Evolutionary conservation across 768 basidiomycete genomes (phyloP).

Genomic region (Phanerodontia chrysosporium): DNA sequence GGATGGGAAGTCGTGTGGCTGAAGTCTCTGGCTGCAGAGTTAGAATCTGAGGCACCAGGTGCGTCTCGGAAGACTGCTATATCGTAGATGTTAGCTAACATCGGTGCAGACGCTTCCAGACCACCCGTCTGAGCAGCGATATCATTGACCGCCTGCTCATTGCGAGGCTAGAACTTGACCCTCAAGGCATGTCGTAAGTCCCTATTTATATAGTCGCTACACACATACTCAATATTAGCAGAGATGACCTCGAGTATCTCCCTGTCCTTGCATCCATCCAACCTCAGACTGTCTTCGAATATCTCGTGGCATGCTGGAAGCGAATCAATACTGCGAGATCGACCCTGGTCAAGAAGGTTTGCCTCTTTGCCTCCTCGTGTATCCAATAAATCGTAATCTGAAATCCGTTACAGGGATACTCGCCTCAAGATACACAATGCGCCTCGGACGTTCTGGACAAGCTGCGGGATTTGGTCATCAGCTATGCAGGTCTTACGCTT

Average conservation of each 20-base stretch:
- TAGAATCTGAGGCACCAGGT: constrained; percentile 57
- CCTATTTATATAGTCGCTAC: no score
- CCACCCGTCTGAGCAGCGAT: constrained; percentile 47
- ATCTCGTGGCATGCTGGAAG: constrained; percentile 89
- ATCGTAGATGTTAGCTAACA: not conserved
- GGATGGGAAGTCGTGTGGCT: constrained; percentile 79
- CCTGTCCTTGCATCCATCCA: constrained; percentile 76
- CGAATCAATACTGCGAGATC: constrained; percentile 58
- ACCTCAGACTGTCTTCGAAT: constrained; percentile 81
- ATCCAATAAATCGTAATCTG: not conserved
- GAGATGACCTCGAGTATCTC: constrained; percentile 72
- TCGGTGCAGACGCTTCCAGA: constrained; percentile 23
- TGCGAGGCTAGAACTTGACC: constrained; percentile 76
- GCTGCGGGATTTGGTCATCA: constrained; percentile 77
- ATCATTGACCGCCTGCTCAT: constrained; percentile 79
- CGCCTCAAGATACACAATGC: constrained; percentile 55
- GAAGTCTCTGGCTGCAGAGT: constrained; percentile 66
- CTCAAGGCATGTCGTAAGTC: constrained; percentile 64
- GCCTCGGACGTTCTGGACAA: constrained; percentile 69
- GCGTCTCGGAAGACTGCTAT: constrained; percentile 15
- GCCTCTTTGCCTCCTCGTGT: constrained; percentile 2
- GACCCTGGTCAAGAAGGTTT: constrained; percentile 63
- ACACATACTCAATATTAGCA: constrained; percentile 27
- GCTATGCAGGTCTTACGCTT: constrained; percentile 82
- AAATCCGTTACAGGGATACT: constrained; percentile 42